These are phyloP conservation scores for Camelina sativa DNA, from an alignment of 345 rosid genomes.

Conservation along the genomic window DNA sequence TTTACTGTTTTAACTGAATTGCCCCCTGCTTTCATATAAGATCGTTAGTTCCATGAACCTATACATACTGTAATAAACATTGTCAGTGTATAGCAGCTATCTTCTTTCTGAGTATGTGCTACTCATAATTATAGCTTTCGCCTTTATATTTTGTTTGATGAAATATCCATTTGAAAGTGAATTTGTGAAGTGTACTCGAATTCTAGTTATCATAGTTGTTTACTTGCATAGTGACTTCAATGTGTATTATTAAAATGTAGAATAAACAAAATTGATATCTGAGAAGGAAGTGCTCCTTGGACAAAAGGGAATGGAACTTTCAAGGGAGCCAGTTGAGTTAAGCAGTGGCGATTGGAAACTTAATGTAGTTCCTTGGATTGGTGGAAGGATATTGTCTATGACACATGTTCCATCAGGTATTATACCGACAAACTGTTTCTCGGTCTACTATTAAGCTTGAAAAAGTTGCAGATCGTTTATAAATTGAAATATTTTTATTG, in stretches of 20 bases:
- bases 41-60: background rate
- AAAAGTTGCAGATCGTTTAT: background rate
- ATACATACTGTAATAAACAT: background rate
- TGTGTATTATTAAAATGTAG: conserved; percentile 50
- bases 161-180: background rate
- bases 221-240: background rate
- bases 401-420: conserved; percentile 88
- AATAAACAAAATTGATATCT: conserved; percentile 59
- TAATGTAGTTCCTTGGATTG: conserved; percentile 89
- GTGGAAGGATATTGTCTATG: conserved; percentile 94
- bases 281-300: conserved; percentile 60
- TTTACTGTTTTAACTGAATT: background rate
- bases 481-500: background rate
- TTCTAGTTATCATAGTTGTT: background rate
- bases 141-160: background rate
- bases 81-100: conserved; percentile 1
- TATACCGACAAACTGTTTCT: background rate
- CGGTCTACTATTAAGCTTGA: conserved; percentile 1
- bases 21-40: background rate
- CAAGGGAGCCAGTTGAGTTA: conserved; percentile 63
- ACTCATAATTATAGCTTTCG: conserved; percentile 7
- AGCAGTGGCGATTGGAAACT: conserved; percentile 73
- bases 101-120: conserved; percentile 11
- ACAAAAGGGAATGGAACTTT: conserved; percentile 70
- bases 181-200: background rate